Evolutionary conservation across 805 yeast species (phyloP).

Genomic region (Sugiyamaella marilandica): DNA sequence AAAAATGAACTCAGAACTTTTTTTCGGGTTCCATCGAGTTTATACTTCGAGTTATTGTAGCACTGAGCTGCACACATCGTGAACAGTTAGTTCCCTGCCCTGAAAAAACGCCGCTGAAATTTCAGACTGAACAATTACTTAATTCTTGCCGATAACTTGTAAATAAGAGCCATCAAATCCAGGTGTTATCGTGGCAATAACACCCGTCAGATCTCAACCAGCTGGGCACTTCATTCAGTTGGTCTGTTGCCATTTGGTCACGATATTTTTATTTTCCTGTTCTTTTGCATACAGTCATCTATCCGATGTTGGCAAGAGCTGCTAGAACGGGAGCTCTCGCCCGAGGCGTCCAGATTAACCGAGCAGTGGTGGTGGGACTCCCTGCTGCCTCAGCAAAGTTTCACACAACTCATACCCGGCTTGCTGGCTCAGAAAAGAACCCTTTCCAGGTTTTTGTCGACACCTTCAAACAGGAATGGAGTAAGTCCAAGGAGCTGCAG

Average conservation of each 20-base stretch:
- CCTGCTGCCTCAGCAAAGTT: background rate
- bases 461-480: slow-evolving; percentile 87
- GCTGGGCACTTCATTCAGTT: too few relatives aligned
- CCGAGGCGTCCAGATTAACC: background rate
- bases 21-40: too few relatives aligned
- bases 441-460: slow-evolving; percentile 92
- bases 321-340: slow-evolving; percentile 1
- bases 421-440: slow-evolving; percentile 24
- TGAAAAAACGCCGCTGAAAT: slow-evolving; percentile 1
- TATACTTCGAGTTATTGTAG: too few relatives aligned
- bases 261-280: background rate
- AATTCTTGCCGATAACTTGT: background rate
- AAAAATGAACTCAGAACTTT: too few relatives aligned
- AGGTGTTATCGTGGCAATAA: background rate
- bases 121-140: background rate
- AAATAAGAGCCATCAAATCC: background rate
- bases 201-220: background rate
- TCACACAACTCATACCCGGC: background rate
- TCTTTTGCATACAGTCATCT: slow-evolving; percentile 4
- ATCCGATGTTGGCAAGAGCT: background rate
- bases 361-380: background rate
- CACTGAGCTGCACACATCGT: too few relatives aligned
- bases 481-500: slow-evolving; percentile 82
- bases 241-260: background rate
- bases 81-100: background rate